Base-by-base conservation (phyloP, 1,284 basidiomycete genomes). In the Hymenochaete sp. region DNA sequence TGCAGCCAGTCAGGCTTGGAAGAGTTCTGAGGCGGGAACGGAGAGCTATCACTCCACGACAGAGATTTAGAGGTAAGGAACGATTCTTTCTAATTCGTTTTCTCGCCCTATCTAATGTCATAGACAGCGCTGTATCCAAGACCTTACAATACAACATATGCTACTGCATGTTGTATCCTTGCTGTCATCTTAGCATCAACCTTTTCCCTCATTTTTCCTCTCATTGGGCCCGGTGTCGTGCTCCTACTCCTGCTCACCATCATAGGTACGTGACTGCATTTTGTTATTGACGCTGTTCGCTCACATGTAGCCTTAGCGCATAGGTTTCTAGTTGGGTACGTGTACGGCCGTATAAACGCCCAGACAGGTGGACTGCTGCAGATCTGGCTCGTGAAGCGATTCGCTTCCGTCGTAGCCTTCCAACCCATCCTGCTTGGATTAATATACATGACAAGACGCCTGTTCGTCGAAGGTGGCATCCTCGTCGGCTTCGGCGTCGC, bases 351-450 rank as follows among this genome's bases (percentile, higher is more conserved):
- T 22, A 79, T 76, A 13, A 72, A 75, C 43, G 79, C 80, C 4
- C 78, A 80, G 56, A 82, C 80, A 0, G 82, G 82, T 8, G 85
- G 83, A 1, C 58, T 79, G 8, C 59, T 86, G 11, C 80, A 83
- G 50, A 72, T 89, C 14, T 88, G 82, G 82, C 64, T 86, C 0
- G 59, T 88, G 26, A 76, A 78, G 45, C 74, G 82, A 28, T 72
- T 89, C 52, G 78, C 67, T 39, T 77, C 77, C 4, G 60, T 83
- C 16, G 60, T 82, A 7, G 71, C 76, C 1, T 65, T 88, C 51
- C 84, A 89, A 55, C 86, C 86, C 13, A 68, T 82, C 18, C 63
- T 89, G 16, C 66, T 87, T 14, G 86, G 86, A 2, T 67, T 88
- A 36, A 75, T 88, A 25, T 67, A 86, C 54, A 63, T 89, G 44